Evolutionary conservation across 208 protist species (phyloP).

Genomic region (Leishmania guyanensis): DNA sequence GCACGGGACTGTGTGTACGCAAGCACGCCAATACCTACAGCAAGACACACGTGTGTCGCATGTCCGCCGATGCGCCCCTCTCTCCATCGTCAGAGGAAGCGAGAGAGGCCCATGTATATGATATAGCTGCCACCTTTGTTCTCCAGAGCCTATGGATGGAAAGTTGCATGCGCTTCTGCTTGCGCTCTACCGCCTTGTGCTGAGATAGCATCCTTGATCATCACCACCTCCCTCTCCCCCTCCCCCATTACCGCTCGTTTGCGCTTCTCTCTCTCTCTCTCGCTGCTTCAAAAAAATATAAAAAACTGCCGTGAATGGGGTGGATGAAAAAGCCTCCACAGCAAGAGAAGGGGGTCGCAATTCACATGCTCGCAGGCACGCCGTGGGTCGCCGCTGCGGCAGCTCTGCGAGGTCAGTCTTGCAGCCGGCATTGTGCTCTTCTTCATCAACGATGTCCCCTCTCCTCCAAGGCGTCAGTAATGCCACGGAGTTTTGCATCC

Average conservation of each 20-base stretch:
- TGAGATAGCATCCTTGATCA: neutral
- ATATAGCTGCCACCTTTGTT: neutral
- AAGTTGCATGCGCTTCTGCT: neutral
- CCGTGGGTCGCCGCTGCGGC: neutral
- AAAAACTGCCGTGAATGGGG: neutral
- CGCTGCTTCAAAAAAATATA: neutral
- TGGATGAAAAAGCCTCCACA: no score
- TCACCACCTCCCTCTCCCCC: neutral
- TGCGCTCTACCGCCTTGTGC: neutral
- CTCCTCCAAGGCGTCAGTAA: slow-evolving; percentile 1
- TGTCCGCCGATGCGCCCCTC: neutral
- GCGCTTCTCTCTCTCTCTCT: neutral
- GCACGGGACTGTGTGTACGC: neutral
- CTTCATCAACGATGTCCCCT: neutral
- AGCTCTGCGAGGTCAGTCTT: neutral
- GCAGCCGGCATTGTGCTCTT: neutral
- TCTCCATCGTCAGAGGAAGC: neutral
- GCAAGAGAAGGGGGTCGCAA: neutral
- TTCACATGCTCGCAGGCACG: neutral
- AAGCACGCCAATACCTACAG: neutral
- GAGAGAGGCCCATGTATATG: neutral
- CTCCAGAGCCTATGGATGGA: neutral
- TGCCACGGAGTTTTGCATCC: slow-evolving; percentile 2
- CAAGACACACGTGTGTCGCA: neutral
- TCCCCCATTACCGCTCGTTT: neutral